phyloP scores from a whole-genome alignment of 2,329 filamentous ascomycete species.

The Paracorniculantispora psalliotae region DNA sequence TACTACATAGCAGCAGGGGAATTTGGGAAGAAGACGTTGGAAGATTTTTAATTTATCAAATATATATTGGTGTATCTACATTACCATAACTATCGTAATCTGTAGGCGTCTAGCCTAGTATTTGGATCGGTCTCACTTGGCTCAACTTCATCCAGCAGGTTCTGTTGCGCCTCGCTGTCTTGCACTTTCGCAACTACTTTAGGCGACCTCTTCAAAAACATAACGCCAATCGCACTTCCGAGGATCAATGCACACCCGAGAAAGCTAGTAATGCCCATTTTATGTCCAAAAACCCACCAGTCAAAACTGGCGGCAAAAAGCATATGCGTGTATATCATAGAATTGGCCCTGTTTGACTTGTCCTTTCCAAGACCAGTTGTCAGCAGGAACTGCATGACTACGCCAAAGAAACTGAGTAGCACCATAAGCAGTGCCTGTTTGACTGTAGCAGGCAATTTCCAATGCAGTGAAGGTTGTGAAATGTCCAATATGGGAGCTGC shows the following conservation, averaged over 20 bases:
- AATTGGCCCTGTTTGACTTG: slow-evolving; percentile 54
- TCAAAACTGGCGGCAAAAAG: slow-evolving; percentile 51
- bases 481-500: slow-evolving; percentile 41
- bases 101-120: slow-evolving; percentile 16
- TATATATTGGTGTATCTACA: too few relatives aligned
- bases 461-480: slow-evolving; percentile 41
- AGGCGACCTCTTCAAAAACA: slow-evolving; percentile 37
- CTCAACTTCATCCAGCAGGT: slow-evolving; percentile 21
- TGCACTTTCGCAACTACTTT: slow-evolving; percentile 22
- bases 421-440: slow-evolving; percentile 63
- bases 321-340: slow-evolving; percentile 56
- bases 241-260: slow-evolving; percentile 49
- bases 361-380: slow-evolving; percentile 71
- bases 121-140: slow-evolving; percentile 31
- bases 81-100: not conserved
- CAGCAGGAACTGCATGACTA: slow-evolving; percentile 81
- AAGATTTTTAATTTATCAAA: too few relatives aligned
- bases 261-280: slow-evolving; percentile 45
- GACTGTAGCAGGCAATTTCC: slow-evolving; percentile 35
- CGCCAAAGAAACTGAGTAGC: slow-evolving; percentile 68
- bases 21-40: too few relatives aligned
- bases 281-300: slow-evolving; percentile 46
- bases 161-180: slow-evolving; percentile 32
- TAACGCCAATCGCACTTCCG: slow-evolving; percentile 48
- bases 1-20: too few relatives aligned